Evolutionary conservation across 1,284 basidiomycete genomes (phyloP).

Genomic region (Caloboletus firmus): DNA sequence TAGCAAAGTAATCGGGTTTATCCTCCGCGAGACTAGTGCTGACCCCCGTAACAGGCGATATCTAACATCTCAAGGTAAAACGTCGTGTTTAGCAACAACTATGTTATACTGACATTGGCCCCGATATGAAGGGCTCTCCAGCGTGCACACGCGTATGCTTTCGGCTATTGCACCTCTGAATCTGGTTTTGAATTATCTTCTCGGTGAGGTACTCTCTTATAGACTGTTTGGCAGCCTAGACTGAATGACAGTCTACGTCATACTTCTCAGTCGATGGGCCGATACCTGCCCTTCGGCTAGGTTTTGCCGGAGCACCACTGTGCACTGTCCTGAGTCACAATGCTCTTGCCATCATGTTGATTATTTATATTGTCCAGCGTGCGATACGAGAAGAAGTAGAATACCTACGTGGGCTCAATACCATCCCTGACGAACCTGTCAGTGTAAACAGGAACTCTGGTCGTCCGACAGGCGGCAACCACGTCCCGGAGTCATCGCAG

Average conservation of each 20-base stretch:
- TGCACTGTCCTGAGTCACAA: constrained; percentile 33
- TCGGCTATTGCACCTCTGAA: constrained; percentile 29
- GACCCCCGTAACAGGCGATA: constrained; percentile 18
- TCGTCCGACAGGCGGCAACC: background rate
- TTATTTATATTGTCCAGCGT: constrained; percentile 26
- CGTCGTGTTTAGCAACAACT: background rate
- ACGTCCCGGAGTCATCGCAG: background rate
- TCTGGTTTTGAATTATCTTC: constrained; percentile 29
- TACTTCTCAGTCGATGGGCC: constrained; percentile 25
- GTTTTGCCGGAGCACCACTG: constrained; percentile 29
- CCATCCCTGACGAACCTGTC: constrained; percentile 11
- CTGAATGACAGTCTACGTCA: background rate
- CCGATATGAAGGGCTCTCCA: constrained; percentile 20
- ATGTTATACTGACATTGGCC: background rate
- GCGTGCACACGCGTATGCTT: constrained; percentile 24
- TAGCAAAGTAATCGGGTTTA: constrained; percentile 23
- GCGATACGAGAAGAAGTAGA: constrained; percentile 23
- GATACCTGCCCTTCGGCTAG: constrained; percentile 29
- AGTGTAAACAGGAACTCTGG: background rate
- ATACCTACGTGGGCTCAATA: constrained; percentile 16
- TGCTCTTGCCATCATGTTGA: constrained; percentile 18
- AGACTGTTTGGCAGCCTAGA: background rate
- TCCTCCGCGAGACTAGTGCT: background rate
- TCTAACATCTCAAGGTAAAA: constrained; percentile 28
- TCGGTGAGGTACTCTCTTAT: constrained; percentile 17